Evolutionary conservation across 805 yeast genomes (phyloP).

Genomic region (Candida gorgasii): DNA sequence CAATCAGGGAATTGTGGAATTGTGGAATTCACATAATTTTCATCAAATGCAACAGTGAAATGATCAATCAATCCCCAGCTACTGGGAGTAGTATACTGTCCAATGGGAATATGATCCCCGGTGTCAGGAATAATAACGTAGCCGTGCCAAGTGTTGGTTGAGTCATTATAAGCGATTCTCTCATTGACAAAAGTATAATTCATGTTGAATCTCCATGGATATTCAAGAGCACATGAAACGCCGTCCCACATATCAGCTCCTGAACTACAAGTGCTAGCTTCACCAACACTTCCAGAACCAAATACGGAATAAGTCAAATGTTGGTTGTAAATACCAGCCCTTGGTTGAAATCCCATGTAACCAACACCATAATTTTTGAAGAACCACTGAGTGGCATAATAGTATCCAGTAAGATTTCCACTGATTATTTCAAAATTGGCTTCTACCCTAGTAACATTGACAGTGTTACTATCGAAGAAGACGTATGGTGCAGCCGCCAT

Average conservation of each 20-base stretch:
- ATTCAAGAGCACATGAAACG: conserved; percentile 11
- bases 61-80: conserved; percentile 7
- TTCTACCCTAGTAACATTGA: neutral
- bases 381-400: conserved; percentile 12
- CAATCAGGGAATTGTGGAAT: neutral
- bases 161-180: conserved; percentile 3
- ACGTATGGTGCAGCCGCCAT: neutral
- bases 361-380: conserved; percentile 8
- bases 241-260: conserved; percentile 20
- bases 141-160: conserved; percentile 15
- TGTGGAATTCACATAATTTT: conserved; percentile 5
- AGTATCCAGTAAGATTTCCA: conserved; percentile 15
- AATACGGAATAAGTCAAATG: conserved; percentile 15
- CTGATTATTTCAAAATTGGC: conserved; percentile 7
- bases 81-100: conserved; percentile 12
- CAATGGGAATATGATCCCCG: conserved; percentile 6
- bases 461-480: neutral
- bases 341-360: conserved; percentile 16
- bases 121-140: conserved; percentile 12
- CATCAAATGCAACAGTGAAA: conserved; percentile 6
- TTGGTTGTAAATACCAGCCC: conserved; percentile 9
- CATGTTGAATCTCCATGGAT: conserved; percentile 13
- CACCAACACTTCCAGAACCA: conserved; percentile 11
- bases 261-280: conserved; percentile 5
- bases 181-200: conserved; percentile 12